Evolutionary conservation across 306 rosid species (phyloP).

Genomic region (Lathyrus sativus): DNA sequence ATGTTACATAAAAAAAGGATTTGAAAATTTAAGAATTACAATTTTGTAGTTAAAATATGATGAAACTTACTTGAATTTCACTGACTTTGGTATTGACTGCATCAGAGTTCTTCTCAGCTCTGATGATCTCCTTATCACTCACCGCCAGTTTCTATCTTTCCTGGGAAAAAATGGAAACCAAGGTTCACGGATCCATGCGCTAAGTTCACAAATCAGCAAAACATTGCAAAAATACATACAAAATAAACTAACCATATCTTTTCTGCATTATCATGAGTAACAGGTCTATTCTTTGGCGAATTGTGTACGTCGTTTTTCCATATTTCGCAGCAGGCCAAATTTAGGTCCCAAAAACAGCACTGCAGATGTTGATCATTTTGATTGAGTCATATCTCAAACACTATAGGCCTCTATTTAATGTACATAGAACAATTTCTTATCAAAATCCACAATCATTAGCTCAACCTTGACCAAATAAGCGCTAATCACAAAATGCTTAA

Average conservation of each 20-base stretch:
- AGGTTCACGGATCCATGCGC: neutral
- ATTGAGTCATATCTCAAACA: slow-evolving; percentile 41
- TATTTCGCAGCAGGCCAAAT: neutral
- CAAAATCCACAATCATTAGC: slow-evolving; percentile 15
- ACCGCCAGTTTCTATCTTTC: slow-evolving; percentile 55
- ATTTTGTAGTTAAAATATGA: slow-evolving; percentile 17
- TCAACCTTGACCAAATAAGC: neutral
- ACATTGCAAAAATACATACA: no score
- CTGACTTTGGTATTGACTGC: slow-evolving; percentile 78
- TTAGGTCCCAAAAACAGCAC: slow-evolving; percentile 60
- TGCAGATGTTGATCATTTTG: slow-evolving; percentile 49
- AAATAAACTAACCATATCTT: neutral
- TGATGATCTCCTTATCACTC: slow-evolving; percentile 81
- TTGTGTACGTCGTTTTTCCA: no score
- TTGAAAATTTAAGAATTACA: slow-evolving; percentile 20
- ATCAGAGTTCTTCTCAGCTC: slow-evolving; percentile 90
- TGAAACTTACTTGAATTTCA: slow-evolving; percentile 79
- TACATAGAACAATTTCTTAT: no score
- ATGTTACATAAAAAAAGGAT: slow-evolving; percentile 9
- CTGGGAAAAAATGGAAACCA: slow-evolving; percentile 43
- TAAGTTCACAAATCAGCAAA: neutral
- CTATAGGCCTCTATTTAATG: no score
- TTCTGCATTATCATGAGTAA: no score
- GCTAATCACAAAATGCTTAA: neutral
- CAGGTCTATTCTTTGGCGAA: no score